Evolutionary conservation across 2,329 filamentous ascomycete genomes (phyloP).

Genomic region (Chalaropsis thielavioides): DNA sequence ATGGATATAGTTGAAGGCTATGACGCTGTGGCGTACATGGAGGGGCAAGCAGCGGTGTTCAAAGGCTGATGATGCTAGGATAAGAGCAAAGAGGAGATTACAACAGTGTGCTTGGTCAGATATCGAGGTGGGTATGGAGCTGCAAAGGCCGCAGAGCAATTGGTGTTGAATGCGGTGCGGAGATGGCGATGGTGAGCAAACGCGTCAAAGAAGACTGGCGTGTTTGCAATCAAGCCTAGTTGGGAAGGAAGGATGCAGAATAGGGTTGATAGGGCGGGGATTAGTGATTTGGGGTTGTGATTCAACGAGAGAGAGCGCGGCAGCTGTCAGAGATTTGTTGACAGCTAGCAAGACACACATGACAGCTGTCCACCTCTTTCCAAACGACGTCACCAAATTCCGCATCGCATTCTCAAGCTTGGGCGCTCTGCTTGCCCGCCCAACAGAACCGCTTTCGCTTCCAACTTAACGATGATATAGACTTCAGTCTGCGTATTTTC

Average conservation of each 20-base stretch:
- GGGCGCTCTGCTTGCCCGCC: not conserved
- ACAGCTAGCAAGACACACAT: not conserved
- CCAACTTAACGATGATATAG: not conserved
- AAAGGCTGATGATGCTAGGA: not conserved
- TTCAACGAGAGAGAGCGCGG: accelerated
- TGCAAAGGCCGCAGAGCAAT: not conserved
- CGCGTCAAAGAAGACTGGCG: not conserved
- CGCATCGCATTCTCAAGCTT: not conserved
- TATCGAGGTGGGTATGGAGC: not conserved
- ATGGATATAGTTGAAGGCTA: not conserved
- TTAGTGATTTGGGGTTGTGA: not conserved
- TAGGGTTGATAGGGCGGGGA: not conserved
- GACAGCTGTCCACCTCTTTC: not conserved
- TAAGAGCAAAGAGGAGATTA: not conserved
- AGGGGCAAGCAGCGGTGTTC: not conserved
- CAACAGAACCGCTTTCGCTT: not conserved
- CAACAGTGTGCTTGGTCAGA: not conserved
- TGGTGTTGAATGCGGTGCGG: not conserved
- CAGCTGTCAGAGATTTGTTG: not conserved
- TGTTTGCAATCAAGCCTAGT: constrained; percentile 9
- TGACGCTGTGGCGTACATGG: not conserved
- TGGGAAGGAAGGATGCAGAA: not conserved
- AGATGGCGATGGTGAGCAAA: not conserved
- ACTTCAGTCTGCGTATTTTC: not conserved
- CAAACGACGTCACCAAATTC: constrained; percentile 10